phyloP scores from a whole-genome alignment of 176 grass and related monocot genomes.

The Metroxylon sagu region DNA sequence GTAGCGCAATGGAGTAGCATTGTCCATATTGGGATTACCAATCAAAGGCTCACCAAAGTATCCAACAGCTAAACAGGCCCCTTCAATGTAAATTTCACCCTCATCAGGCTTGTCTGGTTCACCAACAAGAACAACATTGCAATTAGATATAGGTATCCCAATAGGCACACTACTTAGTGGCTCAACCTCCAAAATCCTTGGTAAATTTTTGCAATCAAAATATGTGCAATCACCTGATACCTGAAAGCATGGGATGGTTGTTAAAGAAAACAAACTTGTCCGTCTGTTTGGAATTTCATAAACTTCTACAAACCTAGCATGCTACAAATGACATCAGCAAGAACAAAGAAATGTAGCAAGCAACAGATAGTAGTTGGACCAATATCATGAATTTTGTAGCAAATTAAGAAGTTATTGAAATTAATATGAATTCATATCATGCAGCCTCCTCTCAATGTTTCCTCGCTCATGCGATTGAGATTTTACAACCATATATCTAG shows the following conservation, averaged over 20 bases:
- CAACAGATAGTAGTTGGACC: no score
- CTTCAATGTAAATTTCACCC: conserved; percentile 73
- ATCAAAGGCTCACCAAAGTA: conserved; percentile 33
- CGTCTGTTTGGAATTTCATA: no score
- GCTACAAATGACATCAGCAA: no score
- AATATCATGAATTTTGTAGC: no score
- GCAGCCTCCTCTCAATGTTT: no score
- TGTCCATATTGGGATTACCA: conserved; percentile 13
- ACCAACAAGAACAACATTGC: conserved; percentile 41
- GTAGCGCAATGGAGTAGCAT: conserved; percentile 26
- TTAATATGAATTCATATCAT: no score
- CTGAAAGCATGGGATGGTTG: conserved; percentile 28
- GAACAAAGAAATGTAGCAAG: no score
- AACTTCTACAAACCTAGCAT: no score
- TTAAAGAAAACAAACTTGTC: no score
- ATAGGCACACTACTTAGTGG: conserved; percentile 61
- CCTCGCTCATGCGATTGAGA: no score
- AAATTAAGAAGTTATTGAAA: no score
- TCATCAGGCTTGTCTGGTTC: conserved; percentile 26
- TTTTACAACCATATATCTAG: no score
- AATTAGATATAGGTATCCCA: conserved; percentile 79
- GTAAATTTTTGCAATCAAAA: conserved; percentile 76
- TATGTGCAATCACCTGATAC: conserved; percentile 89
- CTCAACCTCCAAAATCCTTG: conserved; percentile 41
- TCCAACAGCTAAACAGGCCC: conserved; percentile 73